Evolutionary conservation across 257 asterid genomes (phyloP).

Genomic region (Nicotiana knightiana): DNA sequence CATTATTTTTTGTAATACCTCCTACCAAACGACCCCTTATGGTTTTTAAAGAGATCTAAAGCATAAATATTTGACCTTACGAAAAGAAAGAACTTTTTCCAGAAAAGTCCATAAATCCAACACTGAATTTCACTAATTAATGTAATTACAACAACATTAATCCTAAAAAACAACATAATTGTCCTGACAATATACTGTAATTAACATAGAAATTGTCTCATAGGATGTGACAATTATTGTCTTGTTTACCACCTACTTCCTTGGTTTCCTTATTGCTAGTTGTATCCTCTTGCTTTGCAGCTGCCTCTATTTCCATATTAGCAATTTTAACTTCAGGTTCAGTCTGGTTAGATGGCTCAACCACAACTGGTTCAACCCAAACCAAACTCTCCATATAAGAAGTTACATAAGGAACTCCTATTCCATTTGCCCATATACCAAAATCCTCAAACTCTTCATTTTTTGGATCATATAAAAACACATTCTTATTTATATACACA

Average conservation of each 20-base stretch:
- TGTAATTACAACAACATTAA: neutral
- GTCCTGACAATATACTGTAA: neutral
- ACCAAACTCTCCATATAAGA: neutral
- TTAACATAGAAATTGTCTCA: neutral
- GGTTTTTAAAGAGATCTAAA: no score
- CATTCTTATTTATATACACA: slow-evolving; percentile 4
- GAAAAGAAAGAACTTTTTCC: no score
- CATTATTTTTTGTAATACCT: no score
- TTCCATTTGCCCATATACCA: slow-evolving; percentile 4
- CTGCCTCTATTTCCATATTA: neutral
- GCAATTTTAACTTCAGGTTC: neutral
- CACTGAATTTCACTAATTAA: neutral
- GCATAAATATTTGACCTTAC: no score
- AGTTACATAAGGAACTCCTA: slow-evolving; percentile 4
- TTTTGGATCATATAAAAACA: neutral
- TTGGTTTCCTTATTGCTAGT: neutral
- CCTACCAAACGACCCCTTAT: no score
- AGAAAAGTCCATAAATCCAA: no score
- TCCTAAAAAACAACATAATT: neutral
- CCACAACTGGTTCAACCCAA: neutral
- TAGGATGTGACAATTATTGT: neutral
- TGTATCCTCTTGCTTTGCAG: neutral
- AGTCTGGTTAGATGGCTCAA: neutral
- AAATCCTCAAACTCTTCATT: slow-evolving; percentile 1
- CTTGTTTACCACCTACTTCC: neutral